Base-by-base conservation (phyloP, 305 asterid species). In the Fraxinus nigra region DNA sequence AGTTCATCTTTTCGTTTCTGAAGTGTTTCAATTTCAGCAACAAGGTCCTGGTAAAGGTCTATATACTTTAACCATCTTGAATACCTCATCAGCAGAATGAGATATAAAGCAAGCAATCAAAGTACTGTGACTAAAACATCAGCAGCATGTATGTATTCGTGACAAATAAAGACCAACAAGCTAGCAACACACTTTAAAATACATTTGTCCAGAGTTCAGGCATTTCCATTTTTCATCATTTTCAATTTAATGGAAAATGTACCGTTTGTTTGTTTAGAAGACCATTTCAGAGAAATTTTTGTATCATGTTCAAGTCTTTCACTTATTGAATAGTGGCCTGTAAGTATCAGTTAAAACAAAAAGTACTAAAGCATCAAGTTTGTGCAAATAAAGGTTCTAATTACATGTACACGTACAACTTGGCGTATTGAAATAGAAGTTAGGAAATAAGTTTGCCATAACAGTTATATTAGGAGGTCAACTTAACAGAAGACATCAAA, bases 1-100 rank as follows among this genome's bases (percentile, higher is more conserved):
- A 95, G 93, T 76, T 91, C 93, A 33, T 85, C 87, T 85, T 88
- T 92, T 87, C 88, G 91, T 85, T 51, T 84, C 78, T 91, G 89
- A 81, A 94, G 97, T 77, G 82, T 85, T 80, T 84, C 87, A 87
- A 92, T 90, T 86, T 95, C 98, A 85, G 79, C 87, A 73, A 74
- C 75, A 83, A 92, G 80, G 26, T 94, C 99, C 99, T 95, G 87
- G 76, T 86, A 87, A 87, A 88, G 76, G 83, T 70, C 75, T 69
- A 78, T 48, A 77, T 54, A 82, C 80, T 83, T 83, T 80, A 85
- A 78, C 75, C 78, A 81, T 85, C 87, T 46, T 43, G 37, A 72
- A 81, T 65, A 78, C 61, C 73, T 80, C 80, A 77, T 76, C 46
- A 83, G 70, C 82, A 79, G 48, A 65, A 73, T 74, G 34, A 76